Conservation (phyloP, 2,329 filamentous ascomycete genomes). For the Cladosporium sp. region DNA sequence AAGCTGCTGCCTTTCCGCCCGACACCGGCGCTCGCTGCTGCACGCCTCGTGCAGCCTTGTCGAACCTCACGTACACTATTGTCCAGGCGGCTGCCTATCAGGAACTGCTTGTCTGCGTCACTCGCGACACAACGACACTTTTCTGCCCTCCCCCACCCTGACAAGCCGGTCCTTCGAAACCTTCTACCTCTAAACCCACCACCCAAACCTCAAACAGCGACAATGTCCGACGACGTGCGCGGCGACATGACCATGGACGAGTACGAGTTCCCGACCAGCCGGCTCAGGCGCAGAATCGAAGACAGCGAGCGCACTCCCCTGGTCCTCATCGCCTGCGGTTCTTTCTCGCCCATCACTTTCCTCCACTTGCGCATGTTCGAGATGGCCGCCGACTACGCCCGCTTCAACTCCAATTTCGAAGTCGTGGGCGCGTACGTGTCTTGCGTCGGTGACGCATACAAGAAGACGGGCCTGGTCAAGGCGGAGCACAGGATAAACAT, state of each 20-base stretch:
- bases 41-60: slow-evolving; percentile 8
- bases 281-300: slow-evolving; percentile 54
- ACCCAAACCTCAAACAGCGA: slow-evolving; percentile 16
- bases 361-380: slow-evolving; percentile 84
- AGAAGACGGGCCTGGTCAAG: slow-evolving; percentile 73
- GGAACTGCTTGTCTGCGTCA: not conserved
- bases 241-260: slow-evolving; percentile 36
- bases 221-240: slow-evolving; percentile 21
- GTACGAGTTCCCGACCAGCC: slow-evolving; percentile 60
- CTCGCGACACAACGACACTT: not conserved
- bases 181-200: slow-evolving; percentile 13
- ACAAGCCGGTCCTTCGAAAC: slow-evolving; percentile 9
- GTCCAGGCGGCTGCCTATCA: not conserved
- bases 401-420: slow-evolving; percentile 73
- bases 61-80: not conserved
- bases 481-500: slow-evolving; percentile 75
- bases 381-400: slow-evolving; percentile 76
- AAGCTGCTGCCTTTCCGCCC: slow-evolving; percentile 11
- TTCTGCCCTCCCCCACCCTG: not conserved
- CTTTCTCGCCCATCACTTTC: slow-evolving; percentile 47
- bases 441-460: slow-evolving; percentile 72
- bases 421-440: slow-evolving; percentile 81
- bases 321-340: slow-evolving; percentile 65
- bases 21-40: slow-evolving; percentile 1
- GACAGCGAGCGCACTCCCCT: slow-evolving; percentile 57